phyloP scores from a whole-genome alignment of 176 grass and related monocot species.

The Aechmea fasciata region DNA sequence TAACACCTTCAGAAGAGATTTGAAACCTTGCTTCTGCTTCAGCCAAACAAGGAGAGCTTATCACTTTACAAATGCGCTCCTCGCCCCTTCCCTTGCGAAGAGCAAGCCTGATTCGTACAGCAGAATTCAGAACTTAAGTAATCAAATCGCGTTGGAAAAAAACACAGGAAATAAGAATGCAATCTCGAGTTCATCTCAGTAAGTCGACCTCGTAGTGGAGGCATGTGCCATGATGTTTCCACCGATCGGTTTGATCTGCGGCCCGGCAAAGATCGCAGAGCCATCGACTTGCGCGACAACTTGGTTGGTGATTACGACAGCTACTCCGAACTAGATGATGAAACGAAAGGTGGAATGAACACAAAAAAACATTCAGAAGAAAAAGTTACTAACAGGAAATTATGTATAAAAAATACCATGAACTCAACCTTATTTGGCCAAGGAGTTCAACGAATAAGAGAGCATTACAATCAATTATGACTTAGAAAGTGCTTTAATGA shows the following conservation, averaged over 20 bases:
- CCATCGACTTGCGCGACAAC: conserved; percentile 98
- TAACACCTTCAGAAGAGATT: conserved; percentile 52
- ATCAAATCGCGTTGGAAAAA: background rate
- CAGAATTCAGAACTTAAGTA: background rate
- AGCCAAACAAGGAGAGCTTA: conserved; percentile 80
- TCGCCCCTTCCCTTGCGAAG: conserved; percentile 88
- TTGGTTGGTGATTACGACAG: conserved; percentile 94
- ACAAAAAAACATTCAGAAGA: background rate
- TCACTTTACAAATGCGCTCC: conserved; percentile 77
- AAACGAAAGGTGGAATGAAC: conserved; percentile 8
- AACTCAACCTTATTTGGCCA: too few relatives aligned
- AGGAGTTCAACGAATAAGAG: too few relatives aligned
- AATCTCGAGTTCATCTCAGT: background rate
- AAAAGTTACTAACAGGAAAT: background rate
- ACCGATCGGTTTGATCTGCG: conserved; percentile 78
- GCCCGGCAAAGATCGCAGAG: conserved; percentile 80
- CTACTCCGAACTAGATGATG: conserved; percentile 69
- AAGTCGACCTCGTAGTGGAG: conserved; percentile 18
- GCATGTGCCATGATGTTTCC: conserved; percentile 99
- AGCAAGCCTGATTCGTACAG: conserved; percentile 47
- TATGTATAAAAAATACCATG: too few relatives aligned
- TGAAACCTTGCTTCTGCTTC: conserved; percentile 81
- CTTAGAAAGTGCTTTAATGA: too few relatives aligned
- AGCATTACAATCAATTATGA: too few relatives aligned
- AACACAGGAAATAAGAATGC: background rate